Base-by-base conservation (phyloP, 2,329 filamentous ascomycete species). In the Diplodia intermedia region DNA sequence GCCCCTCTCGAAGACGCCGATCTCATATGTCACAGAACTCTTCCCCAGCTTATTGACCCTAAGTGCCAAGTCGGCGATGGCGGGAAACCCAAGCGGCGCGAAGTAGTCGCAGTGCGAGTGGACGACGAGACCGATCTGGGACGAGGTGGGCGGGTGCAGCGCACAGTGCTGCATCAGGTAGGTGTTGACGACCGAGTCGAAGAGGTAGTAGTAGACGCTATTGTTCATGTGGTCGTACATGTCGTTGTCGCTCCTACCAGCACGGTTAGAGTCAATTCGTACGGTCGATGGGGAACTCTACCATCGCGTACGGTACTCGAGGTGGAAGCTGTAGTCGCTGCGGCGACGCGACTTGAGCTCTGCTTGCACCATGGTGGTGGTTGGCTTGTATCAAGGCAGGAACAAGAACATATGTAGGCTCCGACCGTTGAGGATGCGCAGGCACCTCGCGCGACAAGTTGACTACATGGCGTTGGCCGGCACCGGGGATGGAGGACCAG, bases 161-260 rank as follows among this genome's bases (percentile, higher is more conserved):
- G 86, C 86, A 78, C 92, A 96, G 74, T 91, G 84, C 63, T 90
- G 84, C 70, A 97, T 93, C 20, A 98, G 86, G 78, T 95, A 98
- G 60, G 90, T 86, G 79, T 97, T 98, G 77, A 97, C 89, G 69
- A 97, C 88, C 1, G 92, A 94, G 82, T 98, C 94, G 78, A 97
- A 95, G 68, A 96, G 85, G 70, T 91, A 90, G 74, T 91, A 91
- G 80, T 97, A 97, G 66, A 95, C 86, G 50, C 89, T 91, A 77
- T 97, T 97, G 82, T 97, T 97, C 84, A 97, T 88, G 77, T 98
- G 94, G 69, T 92, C 86, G 79, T 95, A 97, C 91, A 96, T 95
- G 82, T 97, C 93, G 77, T 97, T 97, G 80, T 97, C 93, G 78
- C 88, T 89, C 92, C 92, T 94, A 26, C 67, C n/a, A 40, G 53